Evolutionary conservation across 805 yeast species (phyloP), one percentile per base, ranked within the genome.

Genomic region (Cephaloascus fragrans): DNA sequence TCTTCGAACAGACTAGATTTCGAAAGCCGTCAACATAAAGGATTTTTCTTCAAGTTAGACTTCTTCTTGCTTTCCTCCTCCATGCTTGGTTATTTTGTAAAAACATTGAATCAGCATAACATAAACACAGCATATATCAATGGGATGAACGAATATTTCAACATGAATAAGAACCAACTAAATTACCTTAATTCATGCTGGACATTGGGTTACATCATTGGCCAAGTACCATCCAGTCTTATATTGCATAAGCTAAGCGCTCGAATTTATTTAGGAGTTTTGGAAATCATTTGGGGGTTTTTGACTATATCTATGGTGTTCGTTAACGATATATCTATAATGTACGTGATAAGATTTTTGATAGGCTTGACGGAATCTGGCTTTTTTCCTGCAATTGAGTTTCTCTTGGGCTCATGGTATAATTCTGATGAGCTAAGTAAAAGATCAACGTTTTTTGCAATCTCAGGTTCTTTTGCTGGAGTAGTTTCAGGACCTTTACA

Each of bases 401-500:
- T 31, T 14, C n/a, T 31, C 8, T 16, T 31, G 8, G 33, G 33
- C 8, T 31, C 33, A 16, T 31, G 33, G 33, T 31, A 31, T 16
- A 8, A 6, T 8, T 31, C 33, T 9, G 18, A 6, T 14, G 64
- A 59, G 36, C 41, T 59, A 32, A 45, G 57, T 14, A 54, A 52
- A 32, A 38, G 66, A 35, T 51, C 62, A 5, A 48, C 63, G 3
- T 55, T 46, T 37, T 58, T 60, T 44, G 59, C 64, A 1, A 47
- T 55, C 10, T 52, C 63, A 3, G 52, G 55, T 9, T 47, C 44
- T 31, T 56, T 51, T 4, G 59, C 63, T 4, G 43, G 50, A 3
- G 43, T 60, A 32, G 48, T 59, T 3, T 56, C 62, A 1, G 66
- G 66, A 9, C 64, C 64, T 3, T 47, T 60, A 32, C 64, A 60